Conservation (phyloP, 2,329 filamentous ascomycete species). For the Pseudodiploospora longispora region DNA sequence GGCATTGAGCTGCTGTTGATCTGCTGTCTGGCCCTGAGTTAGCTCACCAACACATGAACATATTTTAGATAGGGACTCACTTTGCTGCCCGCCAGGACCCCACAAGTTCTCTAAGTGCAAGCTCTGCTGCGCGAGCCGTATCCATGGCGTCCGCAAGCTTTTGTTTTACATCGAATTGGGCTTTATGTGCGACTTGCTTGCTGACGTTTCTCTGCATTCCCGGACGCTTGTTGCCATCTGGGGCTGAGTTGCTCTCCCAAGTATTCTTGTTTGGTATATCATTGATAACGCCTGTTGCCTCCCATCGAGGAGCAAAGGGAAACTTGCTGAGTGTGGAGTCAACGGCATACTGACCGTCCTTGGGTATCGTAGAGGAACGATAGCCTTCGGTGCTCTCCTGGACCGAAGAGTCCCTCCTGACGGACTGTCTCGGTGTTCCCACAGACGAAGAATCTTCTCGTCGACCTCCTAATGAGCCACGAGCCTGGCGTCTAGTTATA, state of each 20-base stretch:
- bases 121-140: constrained; percentile 72
- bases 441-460: constrained; percentile 52
- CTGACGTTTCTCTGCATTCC: constrained; percentile 35
- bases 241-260: constrained; percentile 25
- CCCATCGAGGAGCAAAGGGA: constrained; percentile 57
- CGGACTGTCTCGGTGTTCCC: constrained; percentile 37
- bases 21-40: constrained; percentile 36
- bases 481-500: constrained; percentile 79
- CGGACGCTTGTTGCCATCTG: constrained; percentile 28
- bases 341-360: constrained; percentile 33
- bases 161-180: constrained; percentile 55
- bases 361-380: constrained; percentile 31
- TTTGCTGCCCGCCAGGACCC: constrained; percentile 76
- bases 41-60: constrained; percentile 2
- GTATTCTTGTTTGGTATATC: constrained; percentile 47
- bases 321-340: constrained; percentile 47
- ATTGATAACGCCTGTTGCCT: constrained; percentile 70
- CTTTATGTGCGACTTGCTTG: constrained; percentile 47
- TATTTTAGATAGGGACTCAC: constrained; percentile 40
- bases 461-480: constrained; percentile 52
- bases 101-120: constrained; percentile 76
- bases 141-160: constrained; percentile 64
- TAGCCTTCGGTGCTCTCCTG: constrained; percentile 29
- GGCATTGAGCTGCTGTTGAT: constrained; percentile 48
- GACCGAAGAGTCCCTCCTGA: constrained; percentile 30